Conservation (phyloP, 331 rosid species). For the Spiraea crenata region DNA sequence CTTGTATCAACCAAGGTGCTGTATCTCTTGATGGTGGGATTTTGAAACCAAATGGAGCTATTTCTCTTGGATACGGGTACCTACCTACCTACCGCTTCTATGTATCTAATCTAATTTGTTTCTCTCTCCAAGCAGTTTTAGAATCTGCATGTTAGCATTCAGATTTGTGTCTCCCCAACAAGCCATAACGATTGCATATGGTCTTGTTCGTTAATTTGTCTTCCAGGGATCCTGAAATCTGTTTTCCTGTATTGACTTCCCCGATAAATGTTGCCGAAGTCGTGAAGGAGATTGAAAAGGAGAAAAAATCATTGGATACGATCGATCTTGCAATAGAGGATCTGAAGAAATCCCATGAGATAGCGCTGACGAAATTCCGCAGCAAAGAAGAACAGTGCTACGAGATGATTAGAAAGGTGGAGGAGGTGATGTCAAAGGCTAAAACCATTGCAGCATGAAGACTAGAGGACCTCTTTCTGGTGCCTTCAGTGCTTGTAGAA, state of each 20-base stretch:
- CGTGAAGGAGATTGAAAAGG: slow-evolving; percentile 14
- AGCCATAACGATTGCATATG: not conserved
- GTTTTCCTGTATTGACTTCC: not conserved
- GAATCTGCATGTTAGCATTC: not conserved
- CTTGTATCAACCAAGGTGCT: slow-evolving; percentile 57
- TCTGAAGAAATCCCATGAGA: fast-evolving
- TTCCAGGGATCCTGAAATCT: slow-evolving; percentile 35
- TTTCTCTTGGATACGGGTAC: slow-evolving; percentile 61
- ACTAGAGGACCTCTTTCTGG: no score
- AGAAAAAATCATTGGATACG: not conserved
- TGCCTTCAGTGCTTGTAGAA: no score
- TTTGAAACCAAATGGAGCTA: slow-evolving; percentile 44
- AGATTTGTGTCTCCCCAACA: not conserved
- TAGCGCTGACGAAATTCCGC: not conserved
- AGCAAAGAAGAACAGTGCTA: not conserved
- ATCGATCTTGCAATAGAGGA: not conserved
- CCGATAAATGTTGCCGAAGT: not conserved
- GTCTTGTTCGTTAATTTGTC: not conserved
- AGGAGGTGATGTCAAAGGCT: no score
- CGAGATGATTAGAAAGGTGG: not conserved
- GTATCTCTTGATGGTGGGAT: slow-evolving; percentile 79
- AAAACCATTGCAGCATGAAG: no score
- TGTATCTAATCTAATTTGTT: not conserved
- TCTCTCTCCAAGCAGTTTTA: not conserved
- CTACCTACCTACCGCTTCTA: not conserved